Evolutionary conservation across 2,329 filamentous ascomycete species (phyloP).

Genomic region (Xylaria sp.): DNA sequence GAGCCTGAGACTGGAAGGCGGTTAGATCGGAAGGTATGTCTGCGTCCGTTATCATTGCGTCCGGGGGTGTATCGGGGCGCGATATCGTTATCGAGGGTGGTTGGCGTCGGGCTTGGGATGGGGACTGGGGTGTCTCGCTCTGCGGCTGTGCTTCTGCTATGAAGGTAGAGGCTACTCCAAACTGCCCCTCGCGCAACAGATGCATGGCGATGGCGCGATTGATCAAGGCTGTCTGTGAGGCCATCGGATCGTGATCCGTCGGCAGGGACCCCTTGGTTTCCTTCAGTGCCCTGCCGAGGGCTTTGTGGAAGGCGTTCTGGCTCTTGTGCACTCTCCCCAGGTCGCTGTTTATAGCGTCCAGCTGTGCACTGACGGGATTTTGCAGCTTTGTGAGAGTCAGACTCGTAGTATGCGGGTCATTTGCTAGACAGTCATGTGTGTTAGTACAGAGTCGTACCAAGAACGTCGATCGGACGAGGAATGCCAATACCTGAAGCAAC

Average conservation of each 20-base stretch:
- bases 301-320: conserved; percentile 85
- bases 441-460: conserved; percentile 26
- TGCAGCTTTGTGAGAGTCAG: conserved; percentile 85
- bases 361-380: conserved; percentile 81
- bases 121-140: conserved; percentile 32
- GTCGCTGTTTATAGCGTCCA: conserved; percentile 83
- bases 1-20: conserved; percentile 69
- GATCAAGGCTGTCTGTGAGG: conserved; percentile 78
- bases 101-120: conserved; percentile 40
- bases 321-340: conserved; percentile 85
- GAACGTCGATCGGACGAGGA: not conserved
- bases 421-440: conserved; percentile 44
- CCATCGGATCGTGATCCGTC: conserved; percentile 83
- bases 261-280: conserved; percentile 76
- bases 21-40: conserved; percentile 61
- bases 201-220: conserved; percentile 98
- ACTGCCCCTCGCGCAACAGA: conserved; percentile 92
- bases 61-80: conserved; percentile 38
- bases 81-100: conserved; percentile 36
- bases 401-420: conserved; percentile 76
- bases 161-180: conserved; percentile 87
- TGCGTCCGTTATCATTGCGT: conserved; percentile 47
- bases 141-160: conserved; percentile 72
- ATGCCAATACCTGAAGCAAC: conserved; percentile 72
- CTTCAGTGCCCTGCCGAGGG: conserved; percentile 82